phyloP scores from a whole-genome alignment of 108 stramenopile species.

The Fistulifera pelliculosa region DNA sequence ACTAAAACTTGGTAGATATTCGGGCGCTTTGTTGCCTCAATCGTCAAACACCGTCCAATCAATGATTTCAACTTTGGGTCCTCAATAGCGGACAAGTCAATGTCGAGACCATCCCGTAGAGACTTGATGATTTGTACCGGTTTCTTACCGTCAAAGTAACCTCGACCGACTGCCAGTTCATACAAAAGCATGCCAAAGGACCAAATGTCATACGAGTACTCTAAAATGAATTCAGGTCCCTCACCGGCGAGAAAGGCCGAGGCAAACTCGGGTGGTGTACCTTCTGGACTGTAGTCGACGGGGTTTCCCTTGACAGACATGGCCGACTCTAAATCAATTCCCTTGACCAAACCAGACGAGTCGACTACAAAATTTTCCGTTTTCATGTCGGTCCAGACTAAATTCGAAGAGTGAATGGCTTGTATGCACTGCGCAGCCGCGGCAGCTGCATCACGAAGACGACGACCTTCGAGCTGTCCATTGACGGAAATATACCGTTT shows the following conservation, averaged over 20 bases:
- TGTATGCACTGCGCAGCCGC: conserved; percentile 68
- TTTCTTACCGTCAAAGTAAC: conserved; percentile 63
- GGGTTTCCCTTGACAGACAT: conserved; percentile 62
- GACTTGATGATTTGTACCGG: conserved; percentile 65
- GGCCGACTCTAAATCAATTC: conserved; percentile 84
- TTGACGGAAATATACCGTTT: conserved; percentile 58
- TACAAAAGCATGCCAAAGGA: conserved; percentile 74
- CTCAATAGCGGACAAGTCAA: conserved; percentile 32
- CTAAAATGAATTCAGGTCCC: conserved; percentile 57
- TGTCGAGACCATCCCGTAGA: conserved; percentile 34
- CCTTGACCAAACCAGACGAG: conserved; percentile 45
- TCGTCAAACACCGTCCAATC: conserved; percentile 47
- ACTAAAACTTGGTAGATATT: conserved; percentile 49
- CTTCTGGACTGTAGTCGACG: conserved; percentile 86
- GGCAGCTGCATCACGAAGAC: conserved; percentile 55
- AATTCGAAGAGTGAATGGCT: conserved; percentile 50
- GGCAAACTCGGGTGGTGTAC: conserved; percentile 85
- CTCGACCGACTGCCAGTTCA: conserved; percentile 62
- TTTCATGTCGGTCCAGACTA: conserved; percentile 89
- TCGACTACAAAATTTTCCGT: conserved; percentile 84
- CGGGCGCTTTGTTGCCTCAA: conserved; percentile 54
- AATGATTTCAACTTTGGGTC: conserved; percentile 52
- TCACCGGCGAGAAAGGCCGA: conserved; percentile 59
- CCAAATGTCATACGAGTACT: conserved; percentile 82
- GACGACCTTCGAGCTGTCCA: conserved; percentile 46